These are phyloP conservation scores for Neurospora sp. DNA, from an alignment of 495 filamentous ascomycete species.

Conservation along the genomic window DNA sequence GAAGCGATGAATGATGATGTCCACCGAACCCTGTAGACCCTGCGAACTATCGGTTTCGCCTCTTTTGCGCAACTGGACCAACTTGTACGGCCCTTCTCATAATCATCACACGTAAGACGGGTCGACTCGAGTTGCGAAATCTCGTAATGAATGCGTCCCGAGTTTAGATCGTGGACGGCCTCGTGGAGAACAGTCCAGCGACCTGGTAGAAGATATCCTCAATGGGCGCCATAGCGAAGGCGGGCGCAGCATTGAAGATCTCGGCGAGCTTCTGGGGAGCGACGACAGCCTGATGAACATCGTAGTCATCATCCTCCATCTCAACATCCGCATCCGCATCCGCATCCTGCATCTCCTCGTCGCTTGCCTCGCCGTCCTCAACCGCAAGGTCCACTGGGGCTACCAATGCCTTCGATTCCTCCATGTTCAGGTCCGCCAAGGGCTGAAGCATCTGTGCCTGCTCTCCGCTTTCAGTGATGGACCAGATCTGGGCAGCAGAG, in stretches of 20 bases:
- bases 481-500: slow-evolving; percentile 47
- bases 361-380: slow-evolving; percentile 40
- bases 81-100: background rate
- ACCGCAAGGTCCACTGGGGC: slow-evolving; percentile 10
- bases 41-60: background rate
- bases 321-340: slow-evolving; percentile 19
- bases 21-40: background rate
- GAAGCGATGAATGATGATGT: background rate
- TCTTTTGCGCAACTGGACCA: background rate
- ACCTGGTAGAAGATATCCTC: slow-evolving; percentile 71
- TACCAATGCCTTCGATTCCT: slow-evolving; percentile 8
- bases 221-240: slow-evolving; percentile 68
- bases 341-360: slow-evolving; percentile 30
- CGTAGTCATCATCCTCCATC: slow-evolving; percentile 27
- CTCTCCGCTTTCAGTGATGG: slow-evolving; percentile 38
- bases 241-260: slow-evolving; percentile 63
- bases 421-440: slow-evolving; percentile 37
- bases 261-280: slow-evolving; percentile 55
- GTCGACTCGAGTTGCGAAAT: background rate
- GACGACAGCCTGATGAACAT: slow-evolving; percentile 41
- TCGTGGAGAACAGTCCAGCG: slow-evolving; percentile 46
- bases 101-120: background rate
- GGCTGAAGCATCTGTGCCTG: slow-evolving; percentile 40
- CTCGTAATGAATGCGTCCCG: background rate
- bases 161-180: slow-evolving; percentile 16